These are phyloP conservation scores for Fusarium sp. DNA, from an alignment of 2,329 filamentous ascomycete species.

Conservation along the genomic window DNA sequence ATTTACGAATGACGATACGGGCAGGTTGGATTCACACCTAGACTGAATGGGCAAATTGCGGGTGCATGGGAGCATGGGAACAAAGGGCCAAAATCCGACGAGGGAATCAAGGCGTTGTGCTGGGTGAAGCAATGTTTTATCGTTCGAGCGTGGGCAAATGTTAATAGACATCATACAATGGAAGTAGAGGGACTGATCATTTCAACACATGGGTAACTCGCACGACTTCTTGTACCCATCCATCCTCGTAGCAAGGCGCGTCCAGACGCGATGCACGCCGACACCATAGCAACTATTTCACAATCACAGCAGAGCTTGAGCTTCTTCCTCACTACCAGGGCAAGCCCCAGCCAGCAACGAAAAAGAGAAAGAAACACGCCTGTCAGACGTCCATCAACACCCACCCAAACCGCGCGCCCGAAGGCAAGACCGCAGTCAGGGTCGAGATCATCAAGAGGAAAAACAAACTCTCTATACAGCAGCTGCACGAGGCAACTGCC, in stretches of 20 bases:
- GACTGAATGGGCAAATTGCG: not conserved
- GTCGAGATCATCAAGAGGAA: constrained; percentile 92
- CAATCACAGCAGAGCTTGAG: not conserved
- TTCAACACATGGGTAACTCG: no score
- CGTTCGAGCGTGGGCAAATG: not conserved
- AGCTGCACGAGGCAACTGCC: constrained; percentile 54
- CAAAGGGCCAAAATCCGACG: not conserved
- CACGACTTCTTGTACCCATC: no score
- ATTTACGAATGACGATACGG: not conserved
- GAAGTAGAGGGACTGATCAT: no score
- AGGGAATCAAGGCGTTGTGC: not conserved
- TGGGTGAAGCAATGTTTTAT: not conserved
- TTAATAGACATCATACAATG: not conserved
- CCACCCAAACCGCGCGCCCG: constrained; percentile 84
- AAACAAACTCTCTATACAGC: constrained; percentile 84
- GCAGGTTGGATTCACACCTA: not conserved
- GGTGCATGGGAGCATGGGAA: not conserved
- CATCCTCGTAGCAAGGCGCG: no score
- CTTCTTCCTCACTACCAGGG: constrained; percentile 68
- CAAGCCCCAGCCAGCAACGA: constrained; percentile 67
- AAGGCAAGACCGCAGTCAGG: constrained; percentile 79
- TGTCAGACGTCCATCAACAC: constrained; percentile 93
- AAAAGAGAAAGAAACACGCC: constrained; percentile 70
- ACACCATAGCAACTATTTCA: not conserved
- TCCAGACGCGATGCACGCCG: fast-evolving